A percentile compares a stretch with the other conserved stretches of the same genome.
These are phyloP conservation scores for Ophiostoma sp. DNA, from an alignment of 2,329 filamentous ascomycete species.

Conservation along the genomic window DNA sequence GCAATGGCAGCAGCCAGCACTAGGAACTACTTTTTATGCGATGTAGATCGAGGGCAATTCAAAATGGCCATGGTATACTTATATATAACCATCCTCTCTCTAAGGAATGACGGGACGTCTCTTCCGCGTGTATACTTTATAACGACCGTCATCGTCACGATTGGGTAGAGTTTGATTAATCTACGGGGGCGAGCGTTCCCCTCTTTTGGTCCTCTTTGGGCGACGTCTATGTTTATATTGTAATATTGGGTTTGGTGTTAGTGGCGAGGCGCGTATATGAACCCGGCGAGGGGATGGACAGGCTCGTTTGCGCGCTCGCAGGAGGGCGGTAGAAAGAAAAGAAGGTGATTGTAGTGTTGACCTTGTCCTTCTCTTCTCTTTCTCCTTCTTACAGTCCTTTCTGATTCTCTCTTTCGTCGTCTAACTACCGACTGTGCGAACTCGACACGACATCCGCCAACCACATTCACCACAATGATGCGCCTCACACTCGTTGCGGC, in stretches of 20 bases:
- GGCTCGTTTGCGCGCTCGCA: neutral
- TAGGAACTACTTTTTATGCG: too few relatives aligned
- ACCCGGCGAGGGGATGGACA: neutral
- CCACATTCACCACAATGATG: neutral
- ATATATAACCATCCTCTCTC: too few relatives aligned
- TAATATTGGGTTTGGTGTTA: neutral
- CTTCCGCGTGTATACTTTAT: neutral
- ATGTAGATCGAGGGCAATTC: too few relatives aligned
- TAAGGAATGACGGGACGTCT: constrained; percentile 15
- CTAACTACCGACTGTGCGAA: neutral
- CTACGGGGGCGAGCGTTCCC: neutral
- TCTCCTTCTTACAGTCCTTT: constrained; percentile 3
- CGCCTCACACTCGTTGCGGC: constrained; percentile 8
- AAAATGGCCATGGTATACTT: too few relatives aligned
- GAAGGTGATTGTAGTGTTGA: neutral
- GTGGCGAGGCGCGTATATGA: constrained; percentile 18
- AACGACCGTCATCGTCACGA: neutral
- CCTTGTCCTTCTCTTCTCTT: neutral
- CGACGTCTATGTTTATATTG: neutral
- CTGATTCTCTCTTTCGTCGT: neutral
- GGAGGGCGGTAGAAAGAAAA: neutral
- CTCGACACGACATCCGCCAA: neutral
- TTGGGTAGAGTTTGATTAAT: neutral
- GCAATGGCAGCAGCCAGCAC: too few relatives aligned
- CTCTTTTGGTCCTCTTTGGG: constrained; percentile 12